Evolutionary conservation across 1,139 yeast species (phyloP).

Genomic region (Wickerhamomyces sp.): DNA sequence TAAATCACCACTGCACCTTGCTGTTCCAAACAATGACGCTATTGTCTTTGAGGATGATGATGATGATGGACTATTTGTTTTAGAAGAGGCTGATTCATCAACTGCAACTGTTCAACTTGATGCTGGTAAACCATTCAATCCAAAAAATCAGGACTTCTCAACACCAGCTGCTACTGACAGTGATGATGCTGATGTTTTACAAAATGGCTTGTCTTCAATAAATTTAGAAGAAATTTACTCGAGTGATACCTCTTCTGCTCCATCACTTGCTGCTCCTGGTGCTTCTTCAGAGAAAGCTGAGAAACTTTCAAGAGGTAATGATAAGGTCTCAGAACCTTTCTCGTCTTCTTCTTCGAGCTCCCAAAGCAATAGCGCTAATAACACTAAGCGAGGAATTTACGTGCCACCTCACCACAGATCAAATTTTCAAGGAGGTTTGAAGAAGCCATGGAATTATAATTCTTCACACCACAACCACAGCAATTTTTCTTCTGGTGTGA

Average conservation of each 20-base stretch:
- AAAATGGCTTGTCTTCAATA: slow-evolving; percentile 11
- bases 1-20: slow-evolving; percentile 24
- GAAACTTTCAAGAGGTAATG: slow-evolving; percentile 1
- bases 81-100: slow-evolving; percentile 35
- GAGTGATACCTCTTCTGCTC: slow-evolving; percentile 12
- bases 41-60: slow-evolving; percentile 37
- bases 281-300: slow-evolving; percentile 2
- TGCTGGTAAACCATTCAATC: not conserved
- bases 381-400: slow-evolving; percentile 29
- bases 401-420: slow-evolving; percentile 47
- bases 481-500: not conserved
- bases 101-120: slow-evolving; percentile 13
- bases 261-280: slow-evolving; percentile 16
- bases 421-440: slow-evolving; percentile 12
- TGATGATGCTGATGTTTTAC: slow-evolving; percentile 6
- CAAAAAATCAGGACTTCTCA: not conserved
- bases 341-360: slow-evolving; percentile 3
- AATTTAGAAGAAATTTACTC: slow-evolving; percentile 19
- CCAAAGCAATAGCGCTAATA: not conserved
- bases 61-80: slow-evolving; percentile 34
- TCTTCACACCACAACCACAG: slow-evolving; percentile 10
- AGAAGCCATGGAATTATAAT: slow-evolving; percentile 14
- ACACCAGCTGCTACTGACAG: slow-evolving; percentile 15
- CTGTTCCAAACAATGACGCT: slow-evolving; percentile 27
- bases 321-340: slow-evolving; percentile 20